Conservation (phyloP, 768 basidiomycete species). For the Lactarius evosmus region DNA sequence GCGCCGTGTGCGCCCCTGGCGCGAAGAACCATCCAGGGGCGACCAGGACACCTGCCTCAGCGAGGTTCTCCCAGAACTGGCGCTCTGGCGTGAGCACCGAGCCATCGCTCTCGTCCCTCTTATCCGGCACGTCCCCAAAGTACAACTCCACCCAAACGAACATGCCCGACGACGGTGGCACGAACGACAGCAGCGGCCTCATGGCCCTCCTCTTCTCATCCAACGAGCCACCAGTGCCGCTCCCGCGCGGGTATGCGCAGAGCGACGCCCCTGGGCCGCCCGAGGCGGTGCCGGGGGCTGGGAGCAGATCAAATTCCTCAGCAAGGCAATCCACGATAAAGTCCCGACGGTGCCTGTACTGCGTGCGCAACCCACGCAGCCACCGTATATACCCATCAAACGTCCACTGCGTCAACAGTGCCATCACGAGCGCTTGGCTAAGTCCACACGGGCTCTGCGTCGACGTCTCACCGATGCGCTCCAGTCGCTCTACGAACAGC, state of each 20-base stretch:
- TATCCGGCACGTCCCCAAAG: conserved; percentile 53
- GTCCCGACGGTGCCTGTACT: conserved; percentile 60
- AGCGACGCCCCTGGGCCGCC: conserved; percentile 44
- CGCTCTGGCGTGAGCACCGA: conserved; percentile 47
- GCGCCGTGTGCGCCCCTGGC: conserved; percentile 30
- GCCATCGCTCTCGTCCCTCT: conserved; percentile 32
- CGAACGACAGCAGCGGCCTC: conserved; percentile 56
- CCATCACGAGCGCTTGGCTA: conserved; percentile 59
- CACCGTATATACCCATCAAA: conserved; percentile 72
- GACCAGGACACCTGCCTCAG: conserved; percentile 59
- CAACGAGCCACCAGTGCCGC: conserved; percentile 29
- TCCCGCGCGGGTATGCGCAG: conserved; percentile 39
- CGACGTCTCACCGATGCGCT: conserved; percentile 65
- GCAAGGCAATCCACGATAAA: conserved; percentile 60
- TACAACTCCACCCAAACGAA: conserved; percentile 72
- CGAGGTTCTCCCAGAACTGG: conserved; percentile 58
- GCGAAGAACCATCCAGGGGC: conserved; percentile 58
- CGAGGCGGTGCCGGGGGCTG: conserved; percentile 35
- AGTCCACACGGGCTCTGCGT: conserved; percentile 74
- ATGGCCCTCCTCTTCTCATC: conserved; percentile 41
- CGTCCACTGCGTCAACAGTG: conserved; percentile 64
- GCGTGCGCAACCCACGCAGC: conserved; percentile 58
- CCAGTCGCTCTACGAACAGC: conserved; percentile 69
- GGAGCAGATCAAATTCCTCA: conserved; percentile 58
- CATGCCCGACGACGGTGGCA: conserved; percentile 82